Conservation (phyloP, 352 stramenopile species). For the Elongisporangium anandrum region DNA sequence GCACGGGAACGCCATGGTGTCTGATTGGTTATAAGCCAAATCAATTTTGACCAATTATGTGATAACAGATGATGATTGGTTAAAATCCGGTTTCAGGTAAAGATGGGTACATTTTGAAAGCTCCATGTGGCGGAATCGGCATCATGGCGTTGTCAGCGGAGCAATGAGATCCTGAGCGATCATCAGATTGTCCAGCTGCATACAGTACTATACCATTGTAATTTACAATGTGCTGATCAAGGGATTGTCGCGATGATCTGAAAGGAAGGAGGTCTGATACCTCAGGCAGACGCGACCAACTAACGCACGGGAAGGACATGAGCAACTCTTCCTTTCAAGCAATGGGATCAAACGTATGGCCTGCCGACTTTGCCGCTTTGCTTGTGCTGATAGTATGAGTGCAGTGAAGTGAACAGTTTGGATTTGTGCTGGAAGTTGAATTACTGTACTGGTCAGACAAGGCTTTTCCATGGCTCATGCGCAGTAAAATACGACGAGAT, state of each 20-base stretch:
- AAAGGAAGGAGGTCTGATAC: background rate
- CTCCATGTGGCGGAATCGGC: background rate
- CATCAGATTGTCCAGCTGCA: background rate
- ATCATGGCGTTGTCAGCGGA: background rate
- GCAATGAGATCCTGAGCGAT: background rate
- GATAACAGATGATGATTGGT: background rate
- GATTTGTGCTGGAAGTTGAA: no score
- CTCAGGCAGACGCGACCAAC: background rate
- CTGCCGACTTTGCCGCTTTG: no score
- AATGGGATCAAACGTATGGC: no score
- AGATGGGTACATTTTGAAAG: background rate
- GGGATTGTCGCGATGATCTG: background rate
- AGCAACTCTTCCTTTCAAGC: no score
- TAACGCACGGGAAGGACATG: background rate
- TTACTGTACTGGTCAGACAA: no score
- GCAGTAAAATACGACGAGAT: background rate
- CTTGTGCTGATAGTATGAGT: no score
- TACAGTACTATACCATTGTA: no score
- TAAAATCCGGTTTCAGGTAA: background rate
- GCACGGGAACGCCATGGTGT: no score
- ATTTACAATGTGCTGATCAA: background rate
- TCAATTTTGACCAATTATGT: background rate
- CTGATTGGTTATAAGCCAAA: background rate
- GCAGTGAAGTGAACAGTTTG: no score
- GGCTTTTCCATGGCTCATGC: no score